These are phyloP conservation scores for Spiraea crenata DNA, from an alignment of 331 rosid genomes.

Conservation along the genomic window DNA sequence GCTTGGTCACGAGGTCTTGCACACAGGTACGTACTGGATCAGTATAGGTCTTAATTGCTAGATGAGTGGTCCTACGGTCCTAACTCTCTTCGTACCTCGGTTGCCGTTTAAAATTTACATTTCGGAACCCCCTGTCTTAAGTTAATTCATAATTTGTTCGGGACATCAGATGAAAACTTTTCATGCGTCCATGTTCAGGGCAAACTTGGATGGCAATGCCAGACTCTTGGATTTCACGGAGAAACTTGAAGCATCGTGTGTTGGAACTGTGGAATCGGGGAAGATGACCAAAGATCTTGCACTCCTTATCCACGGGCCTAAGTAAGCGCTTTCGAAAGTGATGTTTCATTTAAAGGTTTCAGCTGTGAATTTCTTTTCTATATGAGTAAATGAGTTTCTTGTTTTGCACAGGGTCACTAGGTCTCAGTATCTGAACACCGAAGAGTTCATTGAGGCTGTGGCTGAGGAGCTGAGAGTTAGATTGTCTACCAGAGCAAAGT, in stretches of 20 bases:
- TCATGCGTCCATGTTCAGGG: slow-evolving; percentile 38
- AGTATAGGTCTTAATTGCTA: neutral
- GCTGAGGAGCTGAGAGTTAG: slow-evolving; percentile 63
- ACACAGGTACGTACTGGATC: slow-evolving; percentile 73
- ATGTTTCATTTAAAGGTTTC: neutral
- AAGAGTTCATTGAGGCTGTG: slow-evolving; percentile 87
- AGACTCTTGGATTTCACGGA: slow-evolving; percentile 64
- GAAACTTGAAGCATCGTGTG: slow-evolving; percentile 79
- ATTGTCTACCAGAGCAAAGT: slow-evolving; percentile 49
- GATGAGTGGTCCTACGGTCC: neutral
- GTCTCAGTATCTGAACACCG: slow-evolving; percentile 75
- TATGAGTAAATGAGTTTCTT: neutral
- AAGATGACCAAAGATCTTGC: slow-evolving; percentile 99
- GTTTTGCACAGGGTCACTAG: slow-evolving; percentile 58
- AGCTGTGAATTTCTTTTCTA: slow-evolving; percentile 7
- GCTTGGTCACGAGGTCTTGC: slow-evolving; percentile 96
- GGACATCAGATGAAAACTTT: neutral
- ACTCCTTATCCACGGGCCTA: slow-evolving; percentile 77
- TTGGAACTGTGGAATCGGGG: slow-evolving; percentile 81
- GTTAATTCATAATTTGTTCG: neutral
- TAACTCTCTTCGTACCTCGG: neutral
- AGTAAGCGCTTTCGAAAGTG: slow-evolving; percentile 41
- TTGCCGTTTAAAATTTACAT: neutral
- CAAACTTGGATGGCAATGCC: slow-evolving; percentile 74
- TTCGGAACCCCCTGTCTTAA: neutral